These are phyloP conservation scores for Aegilops tauschii DNA, from an alignment of 176 grass and related monocot genomes.

Conservation along the genomic window DNA sequence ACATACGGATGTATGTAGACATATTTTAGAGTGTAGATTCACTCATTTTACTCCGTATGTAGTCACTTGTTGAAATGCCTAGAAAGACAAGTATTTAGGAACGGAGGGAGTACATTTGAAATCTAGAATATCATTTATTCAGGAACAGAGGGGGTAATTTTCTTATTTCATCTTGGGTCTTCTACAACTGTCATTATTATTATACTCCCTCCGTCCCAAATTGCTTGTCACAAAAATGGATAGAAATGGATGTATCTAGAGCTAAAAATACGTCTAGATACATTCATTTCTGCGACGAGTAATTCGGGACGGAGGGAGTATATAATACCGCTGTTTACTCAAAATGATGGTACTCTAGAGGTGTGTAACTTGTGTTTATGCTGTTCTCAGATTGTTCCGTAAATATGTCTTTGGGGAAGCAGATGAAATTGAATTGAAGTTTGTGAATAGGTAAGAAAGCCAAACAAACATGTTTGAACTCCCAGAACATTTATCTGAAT, in stretches of 20 bases:
- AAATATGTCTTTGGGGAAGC: conserved; percentile 98
- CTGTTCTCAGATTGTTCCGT: conserved; percentile 72
- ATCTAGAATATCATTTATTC: not conserved
- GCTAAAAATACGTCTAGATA: no score
- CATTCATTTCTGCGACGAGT: no score
- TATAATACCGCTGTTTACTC: not conserved
- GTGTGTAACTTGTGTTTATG: not conserved
- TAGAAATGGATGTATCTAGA: no score
- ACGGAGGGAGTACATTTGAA: not conserved
- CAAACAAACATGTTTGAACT: not conserved
- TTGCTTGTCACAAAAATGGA: no score
- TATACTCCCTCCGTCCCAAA: not conserved
- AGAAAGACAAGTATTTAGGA: no score
- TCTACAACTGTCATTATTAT: not conserved
- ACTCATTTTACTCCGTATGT: no score
- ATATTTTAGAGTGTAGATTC: no score
- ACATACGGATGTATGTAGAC: no score
- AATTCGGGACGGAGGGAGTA: no score
- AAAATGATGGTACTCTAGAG: not conserved
- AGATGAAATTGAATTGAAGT: conserved; percentile 98
- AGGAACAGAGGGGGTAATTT: not conserved
- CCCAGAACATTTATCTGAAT: not conserved
- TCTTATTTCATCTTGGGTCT: not conserved
- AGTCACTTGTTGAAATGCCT: no score
- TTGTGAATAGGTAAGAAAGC: conserved; percentile 81